Base-by-base conservation (phyloP, 352 stramenopile species). In the Pythium myriotylum region DNA sequence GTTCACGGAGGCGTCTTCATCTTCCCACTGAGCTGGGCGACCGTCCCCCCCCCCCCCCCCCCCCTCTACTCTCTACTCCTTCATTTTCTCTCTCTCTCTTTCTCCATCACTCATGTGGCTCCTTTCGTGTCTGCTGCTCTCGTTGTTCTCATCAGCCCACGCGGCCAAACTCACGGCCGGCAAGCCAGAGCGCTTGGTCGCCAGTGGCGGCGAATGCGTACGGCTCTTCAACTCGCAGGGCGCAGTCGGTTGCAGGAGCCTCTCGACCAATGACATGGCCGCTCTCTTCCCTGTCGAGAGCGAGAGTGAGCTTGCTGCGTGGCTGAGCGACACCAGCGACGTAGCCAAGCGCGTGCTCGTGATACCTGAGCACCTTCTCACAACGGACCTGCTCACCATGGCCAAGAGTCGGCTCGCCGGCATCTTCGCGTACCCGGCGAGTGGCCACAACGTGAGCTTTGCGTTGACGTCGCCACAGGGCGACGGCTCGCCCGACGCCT, bases 141-240 rank as follows among this genome's bases (percentile, higher is more conserved):
- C n/a, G n/a, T n/a, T n/a, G n/a, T n/a, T 53, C 52, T 46, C 59
- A 14, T 47, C 65, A 4, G 56, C 56, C 5, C 54, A 79, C 16
- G 80, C 77, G 9, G 65, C 83, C 24, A 74, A 81, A 27, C 71
- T 89, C 57, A 92, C 72, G 37, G 80, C 83, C 7, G 85, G 85
- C 33, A 60, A 70, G 19, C 79, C 85, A 0, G 76, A 89, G 47
- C 84, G 90, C 49, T 65, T 92, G n/a, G 32, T 86, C 14, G 69
- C 84, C 2, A 57, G 62, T 10, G 85, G 80, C 39, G 83, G 83
- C 50, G 80, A 92, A 59, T 94, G 83, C 58, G 81, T 91, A 53
- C 85, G 85, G 2, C 54, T 90, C 12, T 94, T 91, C 72, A 83
- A 94, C 73, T 86, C 81, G 9, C 45, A 43, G 26, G 85, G 85